phyloP scores from a whole-genome alignment of 495 filamentous ascomycete genomes.

The Penicillium psychrofluorescens region DNA sequence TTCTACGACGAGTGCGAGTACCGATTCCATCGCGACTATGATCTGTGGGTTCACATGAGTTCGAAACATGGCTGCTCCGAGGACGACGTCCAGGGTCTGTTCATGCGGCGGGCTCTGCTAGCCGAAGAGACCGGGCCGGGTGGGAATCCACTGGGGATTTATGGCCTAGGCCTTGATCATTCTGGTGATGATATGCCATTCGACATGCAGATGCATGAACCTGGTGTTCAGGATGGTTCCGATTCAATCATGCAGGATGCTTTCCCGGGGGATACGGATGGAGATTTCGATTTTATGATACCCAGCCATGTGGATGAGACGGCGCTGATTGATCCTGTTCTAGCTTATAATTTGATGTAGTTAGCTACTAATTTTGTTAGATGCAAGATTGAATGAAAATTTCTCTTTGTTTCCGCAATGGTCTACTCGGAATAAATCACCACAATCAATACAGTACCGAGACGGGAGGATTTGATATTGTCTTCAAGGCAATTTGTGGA shows the following conservation, averaged over 20 bases:
- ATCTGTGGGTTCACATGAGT: constrained; percentile 60
- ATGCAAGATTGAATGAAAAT: neutral
- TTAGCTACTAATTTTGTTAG: neutral
- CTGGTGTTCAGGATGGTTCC: neutral
- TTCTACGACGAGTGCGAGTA: constrained; percentile 43
- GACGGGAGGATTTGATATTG: no score
- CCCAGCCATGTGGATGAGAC: constrained; percentile 22
- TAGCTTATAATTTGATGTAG: constrained; percentile 26
- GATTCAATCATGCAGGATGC: neutral
- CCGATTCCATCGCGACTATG: constrained; percentile 60
- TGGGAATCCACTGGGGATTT: constrained; percentile 31
- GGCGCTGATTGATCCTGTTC: constrained; percentile 29
- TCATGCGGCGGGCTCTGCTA: constrained; percentile 33
- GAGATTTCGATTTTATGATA: constrained; percentile 22
- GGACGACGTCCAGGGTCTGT: constrained; percentile 43
- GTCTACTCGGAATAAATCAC: neutral
- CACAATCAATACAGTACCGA: no score
- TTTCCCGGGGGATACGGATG: constrained; percentile 5
- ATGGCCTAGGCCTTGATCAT: constrained; percentile 35
- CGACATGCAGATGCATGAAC: constrained; percentile 11
- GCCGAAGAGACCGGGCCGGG: constrained; percentile 21
- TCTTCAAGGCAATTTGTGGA: no score
- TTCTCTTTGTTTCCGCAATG: neutral
- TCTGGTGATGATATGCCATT: no score
- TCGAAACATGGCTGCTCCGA: constrained; percentile 43